phyloP scores from a whole-genome alignment of 768 basidiomycete genomes.

The Nidularia sp. region DNA sequence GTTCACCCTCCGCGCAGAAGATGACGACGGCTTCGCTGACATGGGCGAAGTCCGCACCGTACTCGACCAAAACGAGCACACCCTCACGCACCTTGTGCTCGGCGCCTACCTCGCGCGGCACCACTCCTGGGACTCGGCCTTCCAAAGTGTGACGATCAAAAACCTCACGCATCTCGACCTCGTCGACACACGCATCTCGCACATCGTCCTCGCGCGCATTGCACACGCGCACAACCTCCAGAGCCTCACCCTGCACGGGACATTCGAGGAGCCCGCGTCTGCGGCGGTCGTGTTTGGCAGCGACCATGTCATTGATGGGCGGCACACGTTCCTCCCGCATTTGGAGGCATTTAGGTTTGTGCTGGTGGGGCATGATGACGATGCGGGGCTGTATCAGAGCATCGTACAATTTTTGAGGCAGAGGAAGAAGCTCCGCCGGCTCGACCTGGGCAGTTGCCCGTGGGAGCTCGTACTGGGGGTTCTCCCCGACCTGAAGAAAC shows the following conservation, averaged over 20 bases:
- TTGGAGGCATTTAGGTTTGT: constrained; percentile 62
- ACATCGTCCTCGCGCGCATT: constrained; percentile 58
- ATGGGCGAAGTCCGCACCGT: constrained; percentile 66
- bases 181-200: constrained; percentile 65
- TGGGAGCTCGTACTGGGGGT: constrained; percentile 55
- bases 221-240: constrained; percentile 58
- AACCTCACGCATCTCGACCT: constrained; percentile 69
- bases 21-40: constrained; percentile 68
- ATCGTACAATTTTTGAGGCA: constrained; percentile 51
- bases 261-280: constrained; percentile 53
- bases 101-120: constrained; percentile 64
- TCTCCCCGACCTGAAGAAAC: constrained; percentile 43
- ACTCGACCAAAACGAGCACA: constrained; percentile 53
- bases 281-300: constrained; percentile 58
- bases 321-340: constrained; percentile 59
- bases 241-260: constrained; percentile 63
- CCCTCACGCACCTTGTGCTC: constrained; percentile 58
- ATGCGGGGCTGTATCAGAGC: constrained; percentile 44
- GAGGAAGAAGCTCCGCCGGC: constrained; percentile 42
- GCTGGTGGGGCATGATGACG: constrained; percentile 61
- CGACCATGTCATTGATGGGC: constrained; percentile 55
- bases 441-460: constrained; percentile 64
- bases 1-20: constrained; percentile 66
- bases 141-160: constrained; percentile 58
- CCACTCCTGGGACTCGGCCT: constrained; percentile 66